Conservation (phyloP, 176 grass and related monocot species). For the Stipa capillata region DNA sequence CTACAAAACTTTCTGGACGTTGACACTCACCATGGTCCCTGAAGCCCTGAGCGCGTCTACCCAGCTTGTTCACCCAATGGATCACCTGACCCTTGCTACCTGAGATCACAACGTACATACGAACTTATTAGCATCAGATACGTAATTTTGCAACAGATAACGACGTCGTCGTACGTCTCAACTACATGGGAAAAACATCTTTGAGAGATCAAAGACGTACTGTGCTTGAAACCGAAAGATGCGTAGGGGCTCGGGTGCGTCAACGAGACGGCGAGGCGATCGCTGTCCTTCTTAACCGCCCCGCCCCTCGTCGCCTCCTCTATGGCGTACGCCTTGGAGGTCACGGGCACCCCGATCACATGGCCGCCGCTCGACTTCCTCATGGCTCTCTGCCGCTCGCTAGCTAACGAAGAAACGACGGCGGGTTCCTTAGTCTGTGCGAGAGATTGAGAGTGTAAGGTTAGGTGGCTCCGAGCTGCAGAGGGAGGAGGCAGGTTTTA, state of each 20-base stretch:
- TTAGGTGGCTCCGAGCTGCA: conserved; percentile 7
- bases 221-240: conserved; percentile 25
- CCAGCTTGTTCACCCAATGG: conserved; percentile 54
- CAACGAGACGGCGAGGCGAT: conserved; percentile 28
- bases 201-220: conserved; percentile 19
- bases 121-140: background rate
- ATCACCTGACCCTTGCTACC: conserved; percentile 43
- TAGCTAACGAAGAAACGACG: background rate
- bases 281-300: background rate
- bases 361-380: conserved; percentile 32
- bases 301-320: conserved; percentile 31
- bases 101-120: background rate
- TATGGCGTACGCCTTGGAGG: conserved; percentile 45
- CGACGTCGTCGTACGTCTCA: background rate
- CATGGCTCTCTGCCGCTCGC: conserved; percentile 14
- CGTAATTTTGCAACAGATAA: background rate
- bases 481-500: conserved; percentile 25
- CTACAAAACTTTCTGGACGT: background rate
- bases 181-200: too few species aligned
- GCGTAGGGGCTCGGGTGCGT: conserved; percentile 39
- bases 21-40: conserved; percentile 47
- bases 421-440: too few species aligned
- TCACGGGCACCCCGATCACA: conserved; percentile 49
- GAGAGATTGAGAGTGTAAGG: background rate
- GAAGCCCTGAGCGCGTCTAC: conserved; percentile 45